Evolutionary conservation across 768 basidiomycete genomes (phyloP), one percentile per base, ranked within the genome.

Genomic region (Dacryopinax primogenitus): DNA sequence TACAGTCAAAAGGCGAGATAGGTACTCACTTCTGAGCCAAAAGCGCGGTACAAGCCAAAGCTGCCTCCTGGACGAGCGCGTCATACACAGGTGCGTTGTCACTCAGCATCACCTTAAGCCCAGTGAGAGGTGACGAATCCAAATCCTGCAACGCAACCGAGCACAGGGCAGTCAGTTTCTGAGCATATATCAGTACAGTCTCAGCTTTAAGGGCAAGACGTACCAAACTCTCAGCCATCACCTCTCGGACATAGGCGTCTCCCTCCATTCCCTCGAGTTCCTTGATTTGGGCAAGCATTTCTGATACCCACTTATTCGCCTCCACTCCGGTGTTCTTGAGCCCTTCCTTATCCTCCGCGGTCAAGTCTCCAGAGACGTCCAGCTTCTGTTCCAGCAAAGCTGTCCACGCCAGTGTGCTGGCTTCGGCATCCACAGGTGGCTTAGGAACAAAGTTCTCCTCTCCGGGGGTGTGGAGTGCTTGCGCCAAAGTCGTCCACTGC

Each of bases 201-300:
- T 7, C 4, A 63, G 33, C 28, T 62, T 23, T 33, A 6, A 3
- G 13, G 26, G 26, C 3, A 3, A 45, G 39, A 74, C 83, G 61
- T 69, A 90, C 91, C 80, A 93, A 74, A 69, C 87, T 88, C 72
- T 93, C 91, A 11, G 91, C 89, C 85, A 93, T 86, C 0, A 91
- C 92, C 72, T 93, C 91, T 86, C 87, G 92, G 63, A 88, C 85
- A 74, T 92, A 93, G n/a, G 87, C 89, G 72, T 93, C 91, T 2
- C 78, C 77, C 15, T 91, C 89, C 84, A 92, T 85, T 67, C 87
- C 88, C 71, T 90, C 84, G 26, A 58, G 51, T 23, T 58, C 51
- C 51, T 58, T 58, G 62, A 92, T 86, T 72, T 92, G 90, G 3
- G 80, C 76, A 35, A 89, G 78, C 36, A 93, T 79, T 68, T 91